Evolutionary conservation across 352 stramenopile species (phyloP).

Genomic region (Phytopythium sindhum): DNA sequence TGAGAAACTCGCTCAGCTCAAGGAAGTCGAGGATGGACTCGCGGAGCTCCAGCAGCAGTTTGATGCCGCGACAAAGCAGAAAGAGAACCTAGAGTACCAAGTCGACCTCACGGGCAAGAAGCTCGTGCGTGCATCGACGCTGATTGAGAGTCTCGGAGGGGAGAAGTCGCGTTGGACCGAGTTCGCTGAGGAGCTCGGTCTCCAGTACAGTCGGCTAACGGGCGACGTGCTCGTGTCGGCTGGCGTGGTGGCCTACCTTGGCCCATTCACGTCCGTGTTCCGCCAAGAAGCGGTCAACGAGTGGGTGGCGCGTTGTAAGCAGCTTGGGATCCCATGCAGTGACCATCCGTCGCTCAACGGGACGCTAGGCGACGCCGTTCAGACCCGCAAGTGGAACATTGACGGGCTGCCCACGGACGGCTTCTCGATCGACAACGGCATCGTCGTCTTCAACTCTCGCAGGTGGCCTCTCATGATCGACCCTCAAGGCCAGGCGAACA

Average conservation of each 20-base stretch:
- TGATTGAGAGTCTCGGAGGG: slow-evolving; percentile 92
- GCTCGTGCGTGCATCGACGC: slow-evolving; percentile 86
- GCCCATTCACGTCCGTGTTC: slow-evolving; percentile 90
- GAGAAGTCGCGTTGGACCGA: slow-evolving; percentile 92
- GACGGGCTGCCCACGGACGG: slow-evolving; percentile 91
- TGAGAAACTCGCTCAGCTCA: slow-evolving; percentile 88
- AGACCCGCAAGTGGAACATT: slow-evolving; percentile 94
- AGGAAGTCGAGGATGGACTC: slow-evolving; percentile 90
- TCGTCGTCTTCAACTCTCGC: slow-evolving; percentile 92
- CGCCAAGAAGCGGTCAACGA: slow-evolving; percentile 72
- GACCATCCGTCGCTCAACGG: slow-evolving; percentile 82
- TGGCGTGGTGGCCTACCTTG: slow-evolving; percentile 91
- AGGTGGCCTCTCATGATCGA: slow-evolving; percentile 96
- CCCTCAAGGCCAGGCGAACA: slow-evolving; percentile 93
- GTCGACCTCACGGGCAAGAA: slow-evolving; percentile 94
- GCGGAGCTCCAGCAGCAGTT: slow-evolving; percentile 86
- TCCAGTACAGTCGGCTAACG: slow-evolving; percentile 88
- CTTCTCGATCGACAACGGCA: slow-evolving; percentile 94
- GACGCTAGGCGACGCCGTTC: slow-evolving; percentile 89
- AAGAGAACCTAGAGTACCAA: slow-evolving; percentile 90
- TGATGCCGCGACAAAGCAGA: slow-evolving; percentile 87
- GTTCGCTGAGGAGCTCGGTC: slow-evolving; percentile 76
- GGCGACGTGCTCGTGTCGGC: slow-evolving; percentile 92
- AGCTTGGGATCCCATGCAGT: slow-evolving; percentile 77
- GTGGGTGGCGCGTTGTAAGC: slow-evolving; percentile 77